Base-by-base conservation (phyloP, 306 rosid genomes). In the Quercus mongolica region DNA sequence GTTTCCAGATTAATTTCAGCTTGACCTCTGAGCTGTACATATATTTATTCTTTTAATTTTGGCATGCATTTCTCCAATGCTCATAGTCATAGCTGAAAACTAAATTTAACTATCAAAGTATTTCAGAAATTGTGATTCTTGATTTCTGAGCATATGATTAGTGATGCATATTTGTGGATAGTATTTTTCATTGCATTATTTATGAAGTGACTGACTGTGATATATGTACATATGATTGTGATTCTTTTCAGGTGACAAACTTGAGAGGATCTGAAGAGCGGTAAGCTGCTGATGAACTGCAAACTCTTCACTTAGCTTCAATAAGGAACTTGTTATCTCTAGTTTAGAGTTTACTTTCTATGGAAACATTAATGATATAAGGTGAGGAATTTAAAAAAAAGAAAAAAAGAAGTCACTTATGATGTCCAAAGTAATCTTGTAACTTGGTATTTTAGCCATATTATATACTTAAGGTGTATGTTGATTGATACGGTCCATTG, bases 191-290 rank as follows among this genome's bases (percentile, higher is more conserved):
- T 74, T 56, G 79, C 81, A 67, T 80, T 62, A 75, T 76, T 88
- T 67, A 76, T 78, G 54, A 84, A 81, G 62, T 76, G 28, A 75
- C 81, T 82, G 55, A 87, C 74, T 75, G 70, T 5, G 70, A 12
- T 3, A 5, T 25, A 25, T 25, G 26, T 25, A 25, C 26, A 25
- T 25, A 25, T 82, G 55, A 87, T 70, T 74, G 70, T 5, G 70
- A 11, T 3, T 2, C 74, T 84, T 80, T 78, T 76, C 90, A 94
- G 98, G 89, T 61, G 76, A 81, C 81, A 61, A 84, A 82, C 64
- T 79, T 89, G 52, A 74, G 89, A 79, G 94, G 83, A 23, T 72
- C 33, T 80, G 96, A 84, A 84, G 80, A 74, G 13, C 77, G 87
- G 98, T 92, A 87, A 87, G 92, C 59, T 84, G 31, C 75, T 74